Evolutionary conservation across 176 grass and related monocot species (phyloP), one percentile per base, ranked within the genome.

Genomic region (Carex scoparia): DNA sequence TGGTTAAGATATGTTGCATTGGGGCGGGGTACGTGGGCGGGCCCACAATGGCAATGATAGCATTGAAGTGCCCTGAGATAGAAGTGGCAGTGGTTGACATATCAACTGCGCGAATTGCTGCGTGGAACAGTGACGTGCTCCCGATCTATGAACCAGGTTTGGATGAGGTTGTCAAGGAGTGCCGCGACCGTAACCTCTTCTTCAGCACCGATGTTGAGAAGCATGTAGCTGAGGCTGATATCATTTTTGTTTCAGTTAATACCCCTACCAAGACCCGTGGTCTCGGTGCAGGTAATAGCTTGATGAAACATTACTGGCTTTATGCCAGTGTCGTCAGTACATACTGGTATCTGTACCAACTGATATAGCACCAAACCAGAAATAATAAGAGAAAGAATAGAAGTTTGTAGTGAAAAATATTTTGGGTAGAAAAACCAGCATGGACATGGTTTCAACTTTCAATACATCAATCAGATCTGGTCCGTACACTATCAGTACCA

Each of bases 1-100:
- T 97, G 94, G 94, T 97, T 88, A 97, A 97, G 91, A 94, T 97
- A 65, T 97, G 94, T 86, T 97, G 94, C 89, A 94, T 97, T 64
- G 94, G 94, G 40, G 94, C 94, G 86, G 94, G 94, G 48, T 97
- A 97, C 60, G 94, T 97, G 9, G 94, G 94, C 12, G 94, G 94
- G 48, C 94, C 94, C 18, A 97, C 94, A 49, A 97, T 97, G 94
- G 94, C 94, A 5, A 92, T 97, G 64, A 97, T 97, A 28, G 91
- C 94, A 86, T 65, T 97, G 68, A 97, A 97, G 80, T 97, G 94
- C 84, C 94, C 94, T 2, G 19, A 78, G 16, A 97, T 97, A 13
- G 89, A 94, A 87, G 94, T 97, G 0, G 94, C 89, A 0, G 94
- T 97, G 0, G 94, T 97, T 0, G 94, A 97, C 53, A 97, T 97